phyloP scores from a whole-genome alignment of 805 yeast species.

The Candida jianshihensis region DNA sequence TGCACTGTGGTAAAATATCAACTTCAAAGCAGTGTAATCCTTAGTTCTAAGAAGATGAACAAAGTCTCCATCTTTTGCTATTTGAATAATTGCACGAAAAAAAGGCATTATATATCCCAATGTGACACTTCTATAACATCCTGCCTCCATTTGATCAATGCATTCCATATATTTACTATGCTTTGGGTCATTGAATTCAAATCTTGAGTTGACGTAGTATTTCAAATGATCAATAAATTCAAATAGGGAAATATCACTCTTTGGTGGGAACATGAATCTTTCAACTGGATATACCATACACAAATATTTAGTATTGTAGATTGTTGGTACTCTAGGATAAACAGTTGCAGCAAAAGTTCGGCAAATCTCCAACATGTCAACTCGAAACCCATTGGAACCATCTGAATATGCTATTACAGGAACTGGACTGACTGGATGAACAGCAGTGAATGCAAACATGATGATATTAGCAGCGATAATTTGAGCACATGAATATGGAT shows the following conservation, averaged over 20 bases:
- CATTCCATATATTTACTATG: slow-evolving; percentile 6
- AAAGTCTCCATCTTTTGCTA: slow-evolving; percentile 6
- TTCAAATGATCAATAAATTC: slow-evolving; percentile 12
- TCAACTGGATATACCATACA: slow-evolving; percentile 10
- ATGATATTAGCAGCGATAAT: slow-evolving; percentile 13
- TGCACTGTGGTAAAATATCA: slow-evolving; percentile 14
- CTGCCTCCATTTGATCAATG: slow-evolving; percentile 11
- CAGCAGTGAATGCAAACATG: slow-evolving; percentile 14
- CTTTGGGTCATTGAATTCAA: slow-evolving; percentile 1
- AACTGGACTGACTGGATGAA: slow-evolving; percentile 15
- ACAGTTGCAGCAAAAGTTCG: slow-evolving; percentile 6
- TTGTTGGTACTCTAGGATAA: slow-evolving; percentile 1
- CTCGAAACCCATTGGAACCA: slow-evolving; percentile 4
- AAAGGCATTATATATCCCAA: slow-evolving; percentile 17
- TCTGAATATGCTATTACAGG: slow-evolving; percentile 9
- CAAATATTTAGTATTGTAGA: slow-evolving; percentile 10
- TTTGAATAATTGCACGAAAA: slow-evolving; percentile 8
- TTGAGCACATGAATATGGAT: slow-evolving; percentile 8
- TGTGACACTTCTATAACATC: slow-evolving; percentile 13
- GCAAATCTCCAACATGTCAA: slow-evolving; percentile 14
- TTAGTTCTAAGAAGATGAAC: slow-evolving; percentile 7
- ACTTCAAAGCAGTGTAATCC: slow-evolving; percentile 17
- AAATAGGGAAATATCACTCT: slow-evolving; percentile 4
- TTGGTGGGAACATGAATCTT: slow-evolving; percentile 5
- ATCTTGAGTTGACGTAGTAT: slow-evolving; percentile 6